These are phyloP conservation scores for Penicillium bovifimosum DNA, from an alignment of 495 filamentous ascomycete genomes.

Conservation along the genomic window DNA sequence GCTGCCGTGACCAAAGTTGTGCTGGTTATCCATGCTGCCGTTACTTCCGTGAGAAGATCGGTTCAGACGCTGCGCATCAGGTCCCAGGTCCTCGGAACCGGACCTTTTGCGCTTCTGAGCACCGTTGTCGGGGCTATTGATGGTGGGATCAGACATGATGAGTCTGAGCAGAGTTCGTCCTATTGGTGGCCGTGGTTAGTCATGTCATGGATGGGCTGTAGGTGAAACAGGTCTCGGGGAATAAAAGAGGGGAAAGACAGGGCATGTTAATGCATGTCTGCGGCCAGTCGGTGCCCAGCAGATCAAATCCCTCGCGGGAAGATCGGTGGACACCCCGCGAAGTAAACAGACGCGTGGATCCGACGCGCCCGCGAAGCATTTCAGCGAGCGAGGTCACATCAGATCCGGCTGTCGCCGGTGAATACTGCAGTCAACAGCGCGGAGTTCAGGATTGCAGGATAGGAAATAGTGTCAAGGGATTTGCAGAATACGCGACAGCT, in stretches of 20 bases:
- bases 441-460: not conserved
- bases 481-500: not conserved
- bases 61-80: constrained; percentile 40
- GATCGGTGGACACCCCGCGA: constrained; percentile 14
- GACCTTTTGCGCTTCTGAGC: constrained; percentile 45
- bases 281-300: not conserved
- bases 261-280: constrained; percentile 4
- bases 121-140: constrained; percentile 35
- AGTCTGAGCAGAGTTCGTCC: constrained; percentile 7
- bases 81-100: constrained; percentile 38
- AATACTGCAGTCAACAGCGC: not conserved
- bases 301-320: constrained; percentile 9
- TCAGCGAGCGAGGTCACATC: not conserved
- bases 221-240: constrained; percentile 5
- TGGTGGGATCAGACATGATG: constrained; percentile 40
- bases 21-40: constrained; percentile 41
- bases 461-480: not conserved
- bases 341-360: constrained; percentile 18
- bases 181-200: constrained; percentile 13
- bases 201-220: constrained; percentile 9
- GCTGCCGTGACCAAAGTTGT: constrained; percentile 36
- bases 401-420: not conserved
- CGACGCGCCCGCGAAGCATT: constrained; percentile 9
- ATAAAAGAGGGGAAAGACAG: not conserved
- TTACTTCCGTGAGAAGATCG: constrained; percentile 44